Evolutionary conservation across 352 stramenopile species (phyloP), one percentile per base, ranked within the genome.

Genomic region (Phytophthora uliginosa): DNA sequence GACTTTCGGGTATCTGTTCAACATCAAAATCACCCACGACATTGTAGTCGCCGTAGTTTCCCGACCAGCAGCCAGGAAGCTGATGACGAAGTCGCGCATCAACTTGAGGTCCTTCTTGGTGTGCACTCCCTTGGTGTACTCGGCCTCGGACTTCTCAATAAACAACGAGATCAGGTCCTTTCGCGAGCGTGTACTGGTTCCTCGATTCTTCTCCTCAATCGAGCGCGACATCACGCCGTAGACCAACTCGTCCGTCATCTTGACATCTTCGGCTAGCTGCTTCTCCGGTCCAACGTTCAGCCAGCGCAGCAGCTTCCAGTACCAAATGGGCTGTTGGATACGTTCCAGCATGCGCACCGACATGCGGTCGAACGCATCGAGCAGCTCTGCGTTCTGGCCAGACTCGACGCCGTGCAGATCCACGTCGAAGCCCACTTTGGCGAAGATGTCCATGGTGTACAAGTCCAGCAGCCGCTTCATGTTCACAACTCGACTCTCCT

Each of bases 1-100:
- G 9, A 90, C 79, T 3, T 78, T 50, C 3, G 85, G 83, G 52
- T 93, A 81, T 28, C 77, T 78, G 17, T 82, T 83, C 40, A 97
- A 59, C 78, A 95, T 91, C 34, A 93, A 69, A 12, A 96, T 71
- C 20, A 94, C 83, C 86, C 86, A 96, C 20, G 77, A 79, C 59
- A 97, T 81, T 0, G 78, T 82, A 26, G 81, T 82, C 7, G 89
- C 81, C 0, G 90, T 97, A 1, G 91, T 96, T 63, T 95, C 90
- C 8, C 85, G 71, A 10, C 91, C 90, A 57, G 89, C 88, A 22
- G 83, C 75, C 38, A 95, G 74, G 58, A 96, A 92, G 20, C 78
- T 92, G 26, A 97, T 77, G 12, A 89, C 76, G 54, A 98, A 92
- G 74, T 97, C 86, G n/a, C 87, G 85, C 47, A 97, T 84, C 8